Conservation (phyloP, 1,284 basidiomycete species). For the Mycosarcoma mackinlayi region DNA sequence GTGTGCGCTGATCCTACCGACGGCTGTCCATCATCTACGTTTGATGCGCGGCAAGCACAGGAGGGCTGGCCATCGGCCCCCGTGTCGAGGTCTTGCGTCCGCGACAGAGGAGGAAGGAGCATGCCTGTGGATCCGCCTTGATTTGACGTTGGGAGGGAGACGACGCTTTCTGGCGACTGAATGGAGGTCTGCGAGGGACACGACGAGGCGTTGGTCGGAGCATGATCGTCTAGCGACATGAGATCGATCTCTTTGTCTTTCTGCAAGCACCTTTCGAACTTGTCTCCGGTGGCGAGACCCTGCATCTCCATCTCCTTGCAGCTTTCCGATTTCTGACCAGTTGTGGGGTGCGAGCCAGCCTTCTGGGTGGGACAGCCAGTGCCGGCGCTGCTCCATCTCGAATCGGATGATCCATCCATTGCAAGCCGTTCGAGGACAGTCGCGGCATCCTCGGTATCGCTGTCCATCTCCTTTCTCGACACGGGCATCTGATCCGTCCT, state of each 20-base stretch:
- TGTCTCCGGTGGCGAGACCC: constrained; percentile 16
- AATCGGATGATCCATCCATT: constrained; percentile 38
- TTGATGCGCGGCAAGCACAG: constrained; percentile 28
- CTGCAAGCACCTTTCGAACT: constrained; percentile 38
- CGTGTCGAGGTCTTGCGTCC: constrained; percentile 13
- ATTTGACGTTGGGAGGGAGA: constrained; percentile 6
- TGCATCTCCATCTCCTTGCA: constrained; percentile 30
- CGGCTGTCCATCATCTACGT: constrained; percentile 12
- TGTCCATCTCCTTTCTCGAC: constrained; percentile 53
- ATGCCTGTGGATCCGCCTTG: constrained; percentile 13
- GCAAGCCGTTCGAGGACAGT: constrained; percentile 63
- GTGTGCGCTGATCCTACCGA: constrained; percentile 3
- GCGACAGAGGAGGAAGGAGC: constrained; percentile 27
- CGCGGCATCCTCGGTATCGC: constrained; percentile 65
- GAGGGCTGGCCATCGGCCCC: constrained; percentile 12
- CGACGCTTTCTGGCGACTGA: constrained; percentile 7
- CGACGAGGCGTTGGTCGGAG: background rate
- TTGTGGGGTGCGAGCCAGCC: constrained; percentile 4
- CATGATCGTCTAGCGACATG: constrained; percentile 14
- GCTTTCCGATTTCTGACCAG: constrained; percentile 31
- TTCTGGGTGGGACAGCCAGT: constrained; percentile 16
- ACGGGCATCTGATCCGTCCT: constrained; percentile 33
- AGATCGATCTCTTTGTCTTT: constrained; percentile 26
- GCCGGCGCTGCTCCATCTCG: constrained; percentile 14
- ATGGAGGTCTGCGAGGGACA: constrained; percentile 3